phyloP scores from a whole-genome alignment of 2,329 filamentous ascomycete genomes.

The Aspergillus amoenus region DNA sequence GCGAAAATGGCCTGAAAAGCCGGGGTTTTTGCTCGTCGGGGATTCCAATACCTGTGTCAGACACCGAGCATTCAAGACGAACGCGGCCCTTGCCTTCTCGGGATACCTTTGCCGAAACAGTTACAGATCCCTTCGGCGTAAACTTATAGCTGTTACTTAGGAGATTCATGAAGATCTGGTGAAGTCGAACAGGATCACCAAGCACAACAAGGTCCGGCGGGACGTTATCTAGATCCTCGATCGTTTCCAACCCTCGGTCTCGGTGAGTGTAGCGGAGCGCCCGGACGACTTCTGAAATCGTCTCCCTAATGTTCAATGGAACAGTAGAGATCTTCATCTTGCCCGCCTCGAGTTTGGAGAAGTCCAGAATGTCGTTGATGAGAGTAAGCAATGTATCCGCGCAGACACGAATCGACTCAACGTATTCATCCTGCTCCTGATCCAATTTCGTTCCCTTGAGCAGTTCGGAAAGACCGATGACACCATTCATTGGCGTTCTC shows the following conservation, averaged over 20 bases:
- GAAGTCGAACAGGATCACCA: constrained; percentile 78
- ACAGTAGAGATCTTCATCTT: constrained; percentile 88
- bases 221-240: constrained; percentile 63
- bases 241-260: constrained; percentile 59
- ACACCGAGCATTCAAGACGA: constrained; percentile 78
- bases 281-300: constrained; percentile 63
- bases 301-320: constrained; percentile 71
- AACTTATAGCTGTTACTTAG: constrained; percentile 95
- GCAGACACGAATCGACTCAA: constrained; percentile 65
- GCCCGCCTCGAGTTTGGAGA: constrained; percentile 81
- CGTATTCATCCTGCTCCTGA: constrained; percentile 61
- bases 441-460: constrained; percentile 58
- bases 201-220: constrained; percentile 67
- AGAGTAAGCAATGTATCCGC: constrained; percentile 76
- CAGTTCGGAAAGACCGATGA: constrained; percentile 71
- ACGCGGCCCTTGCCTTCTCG: constrained; percentile 69
- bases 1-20: constrained; percentile 87
- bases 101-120: constrained; percentile 73
- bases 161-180: constrained; percentile 77
- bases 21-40: constrained; percentile 73
- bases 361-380: constrained; percentile 89
- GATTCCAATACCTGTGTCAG: constrained; percentile 90
- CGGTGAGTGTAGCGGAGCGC: constrained; percentile 64
- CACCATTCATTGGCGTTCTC: constrained; percentile 93
- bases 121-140: constrained; percentile 81